These are phyloP conservation scores for Gomphus bonarii DNA, from an alignment of 1,284 basidiomycete genomes.

Conservation along the genomic window DNA sequence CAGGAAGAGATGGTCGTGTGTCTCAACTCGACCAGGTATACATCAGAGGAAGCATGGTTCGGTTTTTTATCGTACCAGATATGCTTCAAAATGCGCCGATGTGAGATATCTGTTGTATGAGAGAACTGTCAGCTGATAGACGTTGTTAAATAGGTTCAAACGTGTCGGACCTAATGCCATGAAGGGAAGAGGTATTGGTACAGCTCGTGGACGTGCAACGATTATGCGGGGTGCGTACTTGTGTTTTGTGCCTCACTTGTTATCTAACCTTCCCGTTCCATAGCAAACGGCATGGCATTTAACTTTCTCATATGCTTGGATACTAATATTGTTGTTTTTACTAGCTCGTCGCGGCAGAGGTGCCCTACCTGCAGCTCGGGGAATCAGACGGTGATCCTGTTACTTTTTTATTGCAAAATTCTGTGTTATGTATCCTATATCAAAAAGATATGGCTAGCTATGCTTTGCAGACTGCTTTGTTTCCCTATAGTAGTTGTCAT, in stretches of 20 bases:
- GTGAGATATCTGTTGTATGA: conserved; percentile 39
- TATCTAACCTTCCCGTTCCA: conserved; percentile 13
- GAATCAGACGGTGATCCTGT: conserved; percentile 57
- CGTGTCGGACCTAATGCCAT: conserved; percentile 97
- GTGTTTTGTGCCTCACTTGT: conserved; percentile 10
- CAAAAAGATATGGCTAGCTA: background rate
- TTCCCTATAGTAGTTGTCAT: background rate
- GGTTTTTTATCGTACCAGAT: conserved; percentile 99
- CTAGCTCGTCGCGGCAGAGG: conserved; percentile 77
- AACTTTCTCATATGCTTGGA: background rate
- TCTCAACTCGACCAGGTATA: conserved; percentile 99
- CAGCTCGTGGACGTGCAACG: conserved; percentile 92
- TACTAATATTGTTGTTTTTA: conserved; percentile 16
- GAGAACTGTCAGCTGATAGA: background rate
- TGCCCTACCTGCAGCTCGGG: conserved; percentile 52
- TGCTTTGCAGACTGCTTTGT: background rate
- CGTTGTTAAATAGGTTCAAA: conserved; percentile 71
- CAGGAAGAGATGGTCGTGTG: conserved; percentile 94
- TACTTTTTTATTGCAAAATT: conserved; percentile 1
- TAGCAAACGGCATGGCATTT: conserved; percentile 50
- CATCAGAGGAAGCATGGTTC: conserved; percentile 95
- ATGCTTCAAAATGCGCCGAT: conserved; percentile 99
- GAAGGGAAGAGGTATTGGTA: conserved; percentile 98
- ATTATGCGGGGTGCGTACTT: conserved; percentile 76
- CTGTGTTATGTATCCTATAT: conserved; percentile 8